These are phyloP conservation scores for Beta lomatogona DNA, from an alignment of 179 eudicot species.

Conservation along the genomic window DNA sequence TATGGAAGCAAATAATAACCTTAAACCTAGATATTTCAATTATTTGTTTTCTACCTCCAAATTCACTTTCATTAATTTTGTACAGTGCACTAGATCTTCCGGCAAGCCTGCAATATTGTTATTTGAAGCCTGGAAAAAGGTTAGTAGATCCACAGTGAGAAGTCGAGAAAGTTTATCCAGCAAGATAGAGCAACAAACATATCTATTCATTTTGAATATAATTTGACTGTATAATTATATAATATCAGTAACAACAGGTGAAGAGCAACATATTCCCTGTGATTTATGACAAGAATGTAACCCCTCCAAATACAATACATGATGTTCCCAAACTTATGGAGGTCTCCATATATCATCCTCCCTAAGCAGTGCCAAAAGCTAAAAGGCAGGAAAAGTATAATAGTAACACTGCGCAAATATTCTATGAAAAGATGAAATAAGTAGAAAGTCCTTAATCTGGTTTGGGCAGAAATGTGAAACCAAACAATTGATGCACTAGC, in stretches of 20 bases:
- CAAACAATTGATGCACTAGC: neutral
- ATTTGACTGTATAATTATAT: neutral
- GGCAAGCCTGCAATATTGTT: slow-evolving; percentile 79
- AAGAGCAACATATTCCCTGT: neutral
- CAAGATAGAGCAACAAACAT: slow-evolving; percentile 8
- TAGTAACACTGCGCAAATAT: neutral
- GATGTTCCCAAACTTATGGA: neutral
- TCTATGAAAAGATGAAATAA: too few species aligned
- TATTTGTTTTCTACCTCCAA: slow-evolving; percentile 61
- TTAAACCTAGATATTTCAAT: slow-evolving; percentile 1
- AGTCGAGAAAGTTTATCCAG: neutral
- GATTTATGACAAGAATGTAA: too few species aligned
- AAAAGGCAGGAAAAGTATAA: neutral
- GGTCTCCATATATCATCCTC: neutral
- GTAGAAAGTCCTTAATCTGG: neutral
- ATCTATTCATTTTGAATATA: neutral
- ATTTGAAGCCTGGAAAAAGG: slow-evolving; percentile 67
- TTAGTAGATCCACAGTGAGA: neutral
- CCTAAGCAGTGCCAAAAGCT: slow-evolving; percentile 1
- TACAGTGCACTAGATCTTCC: slow-evolving; percentile 66
- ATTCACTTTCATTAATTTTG: slow-evolving; percentile 70
- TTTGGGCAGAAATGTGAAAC: neutral
- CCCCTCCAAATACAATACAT: too few species aligned
- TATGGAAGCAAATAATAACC: neutral
- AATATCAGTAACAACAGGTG: neutral